Percentiles rank a stretch among this genome's conserved stretches.
Evolutionary conservation across 1,139 yeast genomes (phyloP).

Genomic region (Sugiyamaella pinicola): DNA sequence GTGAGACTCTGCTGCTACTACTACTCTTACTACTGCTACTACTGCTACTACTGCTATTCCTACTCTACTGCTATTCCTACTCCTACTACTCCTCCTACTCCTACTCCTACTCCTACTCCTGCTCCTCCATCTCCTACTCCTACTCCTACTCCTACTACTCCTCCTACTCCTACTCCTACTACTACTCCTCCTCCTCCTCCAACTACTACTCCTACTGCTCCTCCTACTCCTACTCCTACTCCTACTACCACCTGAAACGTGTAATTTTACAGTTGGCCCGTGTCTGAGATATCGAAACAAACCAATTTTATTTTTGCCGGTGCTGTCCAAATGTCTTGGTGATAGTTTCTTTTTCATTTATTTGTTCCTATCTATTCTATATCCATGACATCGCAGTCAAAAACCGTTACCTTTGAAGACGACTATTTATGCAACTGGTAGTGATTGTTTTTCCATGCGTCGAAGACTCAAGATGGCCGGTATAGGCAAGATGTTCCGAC

Average conservation of each 20-base stretch:
- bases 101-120: no score
- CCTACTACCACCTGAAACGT: neutral
- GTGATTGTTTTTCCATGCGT: slow-evolving; percentile 11
- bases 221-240: no score
- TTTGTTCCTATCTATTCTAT: neutral
- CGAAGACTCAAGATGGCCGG: slow-evolving; percentile 8
- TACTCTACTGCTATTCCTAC: no score
- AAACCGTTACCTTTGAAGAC: slow-evolving; percentile 10
- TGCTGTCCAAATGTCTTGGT: no score
- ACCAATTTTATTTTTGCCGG: neutral
- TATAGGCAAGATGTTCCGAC: slow-evolving; percentile 1
- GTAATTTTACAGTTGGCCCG: neutral
- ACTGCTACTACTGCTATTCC: no score
- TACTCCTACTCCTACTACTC: neutral
- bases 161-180: neutral
- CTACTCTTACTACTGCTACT: no score
- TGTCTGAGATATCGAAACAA: neutral
- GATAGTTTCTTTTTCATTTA: no score
- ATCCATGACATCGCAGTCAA: neutral
- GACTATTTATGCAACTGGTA: slow-evolving; percentile 9
- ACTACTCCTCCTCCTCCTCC: neutral
- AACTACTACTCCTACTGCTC: neutral
- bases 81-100: no score
- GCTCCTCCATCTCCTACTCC: neutral
- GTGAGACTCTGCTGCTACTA: no score